Evolutionary conservation across 1,284 basidiomycete species (phyloP), one percentile per base, ranked within the genome.

Genomic region (Fomitopsis palustris): DNA sequence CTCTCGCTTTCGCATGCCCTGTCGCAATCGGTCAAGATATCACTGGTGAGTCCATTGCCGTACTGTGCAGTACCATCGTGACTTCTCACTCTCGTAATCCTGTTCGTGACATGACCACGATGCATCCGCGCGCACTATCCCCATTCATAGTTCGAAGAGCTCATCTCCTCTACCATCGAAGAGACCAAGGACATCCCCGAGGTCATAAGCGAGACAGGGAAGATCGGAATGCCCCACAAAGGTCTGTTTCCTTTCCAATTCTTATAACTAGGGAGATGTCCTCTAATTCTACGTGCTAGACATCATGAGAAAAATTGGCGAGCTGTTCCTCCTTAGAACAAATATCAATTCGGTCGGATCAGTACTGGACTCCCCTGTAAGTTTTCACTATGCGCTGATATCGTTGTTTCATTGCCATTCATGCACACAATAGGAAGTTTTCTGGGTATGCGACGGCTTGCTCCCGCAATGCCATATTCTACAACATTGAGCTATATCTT

Each of bases 221-320:
- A 97, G 76, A 96, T 98, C 65, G 90, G 90, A 39, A 93, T 95
- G 81, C 84, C 86, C 61, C 85, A 88, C 70, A 88, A 88, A 79
- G 86, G 88, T 87, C 57, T 19, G 71, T 58, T 10, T 23, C 29
- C 31, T 58, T 10, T 23, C 29, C 31, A 27, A 35, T 31, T 21
- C 39, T 17, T 21, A 25, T 23, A 23, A 21, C 42, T 19, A 12
- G 17, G 25, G 25, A 25, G 29, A 29, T 29, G 25, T n/a, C 14
- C 43, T 27, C 16, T n/a, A 12, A 16, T 27, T 47, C 45, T 45
- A 25, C 23, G 14, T 60, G 17, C 35, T 64, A 90, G 95, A 97
- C 72, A 98, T 98, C 70, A 97, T 98, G 95, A 92, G 93, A 72
- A 93, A 98, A 75, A 98, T 97, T 66, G 95, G 95, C 33, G 91